These are phyloP conservation scores for Teunomyces pallodes DNA, from an alignment of 805 yeast species.

Conservation along the genomic window DNA sequence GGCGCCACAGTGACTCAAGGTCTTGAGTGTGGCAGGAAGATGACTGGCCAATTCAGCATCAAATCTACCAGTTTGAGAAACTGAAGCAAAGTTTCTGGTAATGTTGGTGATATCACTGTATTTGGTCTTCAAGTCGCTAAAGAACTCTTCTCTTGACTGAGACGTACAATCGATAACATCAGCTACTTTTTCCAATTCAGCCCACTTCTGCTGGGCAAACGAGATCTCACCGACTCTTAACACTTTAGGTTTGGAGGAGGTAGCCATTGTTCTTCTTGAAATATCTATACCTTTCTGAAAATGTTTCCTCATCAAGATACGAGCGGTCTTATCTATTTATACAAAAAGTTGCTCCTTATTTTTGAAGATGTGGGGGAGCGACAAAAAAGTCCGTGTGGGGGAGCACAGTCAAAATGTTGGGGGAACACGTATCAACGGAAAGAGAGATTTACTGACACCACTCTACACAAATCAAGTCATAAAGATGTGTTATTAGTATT, in stretches of 20 bases:
- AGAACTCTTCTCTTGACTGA: constrained; percentile 35
- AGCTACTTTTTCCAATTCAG: constrained; percentile 43
- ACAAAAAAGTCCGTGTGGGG: neutral
- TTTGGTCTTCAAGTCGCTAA: constrained; percentile 42
- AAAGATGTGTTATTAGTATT: neutral
- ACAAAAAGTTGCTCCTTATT: neutral
- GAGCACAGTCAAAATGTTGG: neutral
- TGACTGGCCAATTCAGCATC: constrained; percentile 57
- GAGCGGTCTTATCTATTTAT: neutral
- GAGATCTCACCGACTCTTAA: constrained; percentile 61
- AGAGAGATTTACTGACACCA: too few relatives aligned
- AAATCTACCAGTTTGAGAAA: constrained; percentile 56
- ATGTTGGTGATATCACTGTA: constrained; percentile 43
- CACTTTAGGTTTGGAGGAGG: constrained; percentile 9
- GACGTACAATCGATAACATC: constrained; percentile 39
- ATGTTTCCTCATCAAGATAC: neutral
- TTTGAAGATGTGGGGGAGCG: neutral
- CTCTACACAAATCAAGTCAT: neutral
- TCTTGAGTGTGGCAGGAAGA: constrained; percentile 53
- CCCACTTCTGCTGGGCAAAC: constrained; percentile 68
- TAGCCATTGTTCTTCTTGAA: constrained; percentile 1
- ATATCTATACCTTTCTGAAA: neutral
- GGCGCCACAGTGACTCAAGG: constrained; percentile 66
- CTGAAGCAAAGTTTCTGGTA: constrained; percentile 54
- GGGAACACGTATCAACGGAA: neutral